Percentiles rank a stretch among this genome's conserved stretches.
Conservation (phyloP, 2,329 filamentous ascomycete genomes). For the Cladorrhinum sp. region DNA sequence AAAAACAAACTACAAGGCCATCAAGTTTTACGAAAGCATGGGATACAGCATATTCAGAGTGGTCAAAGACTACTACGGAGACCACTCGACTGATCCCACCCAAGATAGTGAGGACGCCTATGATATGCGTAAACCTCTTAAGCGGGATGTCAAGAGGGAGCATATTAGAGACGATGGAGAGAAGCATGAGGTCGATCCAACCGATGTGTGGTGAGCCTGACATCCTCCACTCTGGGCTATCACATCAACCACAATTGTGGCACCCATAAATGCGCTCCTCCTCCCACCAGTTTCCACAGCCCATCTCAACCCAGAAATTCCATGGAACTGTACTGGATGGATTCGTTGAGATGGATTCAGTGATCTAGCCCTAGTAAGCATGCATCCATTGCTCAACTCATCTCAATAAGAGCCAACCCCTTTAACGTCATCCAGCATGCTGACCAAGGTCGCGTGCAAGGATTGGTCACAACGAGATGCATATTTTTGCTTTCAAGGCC, state of each 20-base stretch:
- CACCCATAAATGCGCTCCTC: neutral
- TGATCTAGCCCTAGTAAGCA: neutral
- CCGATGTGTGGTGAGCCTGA: conserved; percentile 75
- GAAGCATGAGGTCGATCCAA: conserved; percentile 70
- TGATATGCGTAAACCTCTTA: conserved; percentile 93
- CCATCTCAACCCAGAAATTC: no score
- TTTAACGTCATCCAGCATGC: neutral
- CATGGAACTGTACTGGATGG: no score
- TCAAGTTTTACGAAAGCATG: conserved; percentile 84
- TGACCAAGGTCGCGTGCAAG: neutral
- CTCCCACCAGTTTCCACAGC: neutral
- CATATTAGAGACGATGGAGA: conserved; percentile 82
- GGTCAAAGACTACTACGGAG: conserved; percentile 90
- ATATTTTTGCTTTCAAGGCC: neutral
- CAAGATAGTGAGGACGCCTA: conserved; percentile 78
- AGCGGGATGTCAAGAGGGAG: conserved; percentile 70
- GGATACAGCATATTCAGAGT: conserved; percentile 88
- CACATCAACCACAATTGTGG: neutral
- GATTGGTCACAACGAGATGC: neutral
- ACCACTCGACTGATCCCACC: conserved; percentile 66
- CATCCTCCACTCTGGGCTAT: neutral
- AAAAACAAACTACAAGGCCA: conserved; percentile 81
- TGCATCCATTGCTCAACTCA: neutral
- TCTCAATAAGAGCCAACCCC: neutral
- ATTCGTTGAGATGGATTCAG: no score